A percentile compares a stretch with the other conserved stretches of the same genome.
phyloP scores from a whole-genome alignment of 768 basidiomycete genomes.

The Boletellus emodensis region DNA sequence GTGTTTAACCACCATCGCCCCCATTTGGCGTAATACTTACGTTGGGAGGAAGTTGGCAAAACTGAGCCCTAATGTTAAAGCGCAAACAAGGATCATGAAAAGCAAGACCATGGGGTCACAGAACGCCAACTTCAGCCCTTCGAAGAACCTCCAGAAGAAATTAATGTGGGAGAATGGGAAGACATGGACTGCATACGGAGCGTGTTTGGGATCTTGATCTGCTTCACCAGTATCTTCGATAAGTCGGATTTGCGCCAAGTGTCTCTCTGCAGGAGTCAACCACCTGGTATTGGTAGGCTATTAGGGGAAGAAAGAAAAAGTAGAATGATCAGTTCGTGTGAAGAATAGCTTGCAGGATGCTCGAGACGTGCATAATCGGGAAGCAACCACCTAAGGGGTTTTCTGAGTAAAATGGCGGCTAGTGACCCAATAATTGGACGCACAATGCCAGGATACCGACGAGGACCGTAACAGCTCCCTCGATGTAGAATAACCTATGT shows the following conservation, averaged over 20 bases:
- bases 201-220: conserved; percentile 57
- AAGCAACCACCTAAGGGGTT: conserved; percentile 48
- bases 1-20: neutral
- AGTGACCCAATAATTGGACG: neutral
- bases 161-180: neutral
- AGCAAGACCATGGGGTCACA: conserved; percentile 52
- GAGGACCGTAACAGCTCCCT: conserved; percentile 60
- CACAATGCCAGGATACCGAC: conserved; percentile 56
- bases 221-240: conserved; percentile 66
- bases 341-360: neutral
- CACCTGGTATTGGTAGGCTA: conserved; percentile 63
- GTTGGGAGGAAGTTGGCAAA: conserved; percentile 61
- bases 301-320: neutral
- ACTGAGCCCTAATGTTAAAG: conserved; percentile 53
- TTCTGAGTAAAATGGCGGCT: neutral
- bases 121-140: conserved; percentile 45
- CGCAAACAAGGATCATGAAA: conserved; percentile 52
- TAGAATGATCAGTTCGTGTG: neutral
- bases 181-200: conserved; percentile 44
- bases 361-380: conserved; percentile 58
- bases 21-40: conserved; percentile 21
- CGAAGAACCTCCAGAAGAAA: conserved; percentile 11
- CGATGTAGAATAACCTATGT: conserved; percentile 67
- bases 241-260: no score
- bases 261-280: conserved; percentile 48